These are phyloP conservation scores for Rhizopogon rudus DNA, from an alignment of 768 basidiomycete species.

Conservation along the genomic window DNA sequence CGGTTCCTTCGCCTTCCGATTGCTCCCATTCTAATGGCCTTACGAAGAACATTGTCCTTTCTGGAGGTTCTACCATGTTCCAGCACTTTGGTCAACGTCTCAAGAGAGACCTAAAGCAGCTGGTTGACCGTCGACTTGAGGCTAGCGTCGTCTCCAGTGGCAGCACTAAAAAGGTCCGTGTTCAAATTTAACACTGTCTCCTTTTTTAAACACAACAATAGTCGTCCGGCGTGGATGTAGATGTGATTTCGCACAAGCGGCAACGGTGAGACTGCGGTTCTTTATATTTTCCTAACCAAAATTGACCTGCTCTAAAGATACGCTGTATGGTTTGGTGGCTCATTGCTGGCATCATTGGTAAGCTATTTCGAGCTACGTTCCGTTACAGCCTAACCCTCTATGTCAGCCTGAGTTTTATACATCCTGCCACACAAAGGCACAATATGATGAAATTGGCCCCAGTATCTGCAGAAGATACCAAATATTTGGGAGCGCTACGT, in stretches of 20 bases:
- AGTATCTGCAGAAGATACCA: conserved; percentile 91
- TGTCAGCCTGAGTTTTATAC: conserved; percentile 90
- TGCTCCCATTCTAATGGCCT: background rate
- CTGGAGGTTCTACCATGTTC: conserved; percentile 99
- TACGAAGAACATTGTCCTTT: conserved; percentile 90
- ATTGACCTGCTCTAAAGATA: conserved; percentile 41
- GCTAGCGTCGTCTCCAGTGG: conserved; percentile 72
- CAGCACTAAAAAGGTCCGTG: conserved; percentile 63
- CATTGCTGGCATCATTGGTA: conserved; percentile 87
- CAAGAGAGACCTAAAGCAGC: conserved; percentile 90
- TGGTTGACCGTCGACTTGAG: conserved; percentile 89
- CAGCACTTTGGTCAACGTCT: conserved; percentile 96
- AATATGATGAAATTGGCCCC: conserved; percentile 91
- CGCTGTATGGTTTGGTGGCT: conserved; percentile 98
- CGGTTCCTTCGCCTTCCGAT: background rate
- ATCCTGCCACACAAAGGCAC: conserved; percentile 89
- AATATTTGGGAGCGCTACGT: conserved; percentile 88
- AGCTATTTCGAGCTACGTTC: conserved; percentile 10
- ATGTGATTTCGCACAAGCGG: conserved; percentile 97
- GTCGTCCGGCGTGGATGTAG: conserved; percentile 97
- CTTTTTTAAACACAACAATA: conserved; percentile 22
- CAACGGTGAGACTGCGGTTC: conserved; percentile 56
- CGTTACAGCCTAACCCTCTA: conserved; percentile 1
- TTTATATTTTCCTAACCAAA: background rate
- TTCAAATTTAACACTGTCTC: background rate